Percentiles rank a stretch among this genome's conserved stretches.
These are phyloP conservation scores for Ilyonectria sp. DNA, from an alignment of 2,329 filamentous ascomycete species.

Conservation along the genomic window DNA sequence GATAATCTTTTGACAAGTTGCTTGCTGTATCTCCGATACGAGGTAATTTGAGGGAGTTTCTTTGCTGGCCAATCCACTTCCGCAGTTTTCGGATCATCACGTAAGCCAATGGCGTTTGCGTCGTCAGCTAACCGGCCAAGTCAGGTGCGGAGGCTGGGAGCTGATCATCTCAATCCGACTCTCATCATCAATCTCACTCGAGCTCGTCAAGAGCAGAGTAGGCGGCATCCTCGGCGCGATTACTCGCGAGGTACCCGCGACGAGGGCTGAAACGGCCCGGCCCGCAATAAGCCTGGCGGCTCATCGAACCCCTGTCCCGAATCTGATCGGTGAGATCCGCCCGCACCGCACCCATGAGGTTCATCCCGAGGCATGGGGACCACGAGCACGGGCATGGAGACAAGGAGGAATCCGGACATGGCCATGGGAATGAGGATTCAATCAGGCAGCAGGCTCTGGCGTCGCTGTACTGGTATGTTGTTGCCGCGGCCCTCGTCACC, in stretches of 20 bases:
- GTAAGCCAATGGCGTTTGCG: constrained; percentile 40
- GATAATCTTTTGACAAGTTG: too few species aligned
- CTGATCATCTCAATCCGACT: not conserved
- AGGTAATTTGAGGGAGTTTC: constrained; percentile 46
- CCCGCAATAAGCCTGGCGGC: constrained; percentile 15
- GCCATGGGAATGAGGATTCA: constrained; percentile 42
- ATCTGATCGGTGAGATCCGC: not conserved
- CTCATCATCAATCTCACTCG: not conserved
- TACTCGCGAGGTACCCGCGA: not conserved
- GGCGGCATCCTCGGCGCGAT: constrained; percentile 6
- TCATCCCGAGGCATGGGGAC: constrained; percentile 41
- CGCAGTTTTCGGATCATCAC: constrained; percentile 40
- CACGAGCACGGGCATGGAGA: constrained; percentile 39
- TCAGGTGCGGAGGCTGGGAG: not conserved
- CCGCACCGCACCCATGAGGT: constrained; percentile 29
- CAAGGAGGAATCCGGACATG: constrained; percentile 31
- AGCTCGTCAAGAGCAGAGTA: not conserved
- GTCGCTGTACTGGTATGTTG: constrained; percentile 45
- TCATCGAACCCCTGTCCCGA: constrained; percentile 11
- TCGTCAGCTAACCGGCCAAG: not conserved
- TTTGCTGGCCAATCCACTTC: constrained; percentile 32
- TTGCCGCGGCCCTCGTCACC: constrained; percentile 36
- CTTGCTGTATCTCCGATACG: not conserved
- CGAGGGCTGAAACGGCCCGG: constrained; percentile 25
- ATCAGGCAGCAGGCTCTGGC: constrained; percentile 45